phyloP scores from a whole-genome alignment of 148 eudicot species.

The Vaccinium myrtillus region DNA sequence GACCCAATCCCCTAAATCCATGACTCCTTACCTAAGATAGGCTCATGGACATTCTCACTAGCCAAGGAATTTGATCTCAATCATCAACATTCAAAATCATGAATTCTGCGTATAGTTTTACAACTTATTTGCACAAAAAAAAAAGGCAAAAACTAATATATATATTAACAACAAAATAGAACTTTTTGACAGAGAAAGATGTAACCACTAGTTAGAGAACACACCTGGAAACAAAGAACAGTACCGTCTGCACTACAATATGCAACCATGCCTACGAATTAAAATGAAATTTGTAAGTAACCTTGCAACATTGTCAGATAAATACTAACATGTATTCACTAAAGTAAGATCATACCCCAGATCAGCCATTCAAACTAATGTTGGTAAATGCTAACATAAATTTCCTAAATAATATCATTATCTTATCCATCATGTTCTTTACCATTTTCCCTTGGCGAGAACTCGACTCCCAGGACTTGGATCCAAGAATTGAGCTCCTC shows the following conservation, averaged over 20 bases:
- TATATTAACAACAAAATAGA: background rate
- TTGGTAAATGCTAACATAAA: background rate
- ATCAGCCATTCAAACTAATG: background rate
- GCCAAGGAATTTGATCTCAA: background rate
- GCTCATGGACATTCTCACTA: background rate
- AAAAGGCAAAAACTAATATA: background rate
- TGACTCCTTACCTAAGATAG: background rate
- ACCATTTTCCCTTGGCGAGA: background rate
- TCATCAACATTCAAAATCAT: background rate
- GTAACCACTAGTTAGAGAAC: slow-evolving; percentile 15
- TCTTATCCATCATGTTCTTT: background rate
- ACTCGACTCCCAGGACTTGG: no score
- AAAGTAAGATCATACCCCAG: background rate
- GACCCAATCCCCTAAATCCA: background rate
- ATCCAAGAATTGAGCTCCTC: background rate
- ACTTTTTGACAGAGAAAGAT: slow-evolving; percentile 4
- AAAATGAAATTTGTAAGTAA: slow-evolving; percentile 11
- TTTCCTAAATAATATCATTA: no score
- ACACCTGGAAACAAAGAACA: slow-evolving; percentile 71
- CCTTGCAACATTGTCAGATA: background rate
- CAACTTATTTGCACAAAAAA: background rate
- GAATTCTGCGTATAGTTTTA: background rate
- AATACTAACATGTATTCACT: no score
- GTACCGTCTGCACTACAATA: slow-evolving; percentile 85
- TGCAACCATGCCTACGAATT: slow-evolving; percentile 70